Evolutionary conservation across 345 rosid species (phyloP).

Genomic region (Salix koriyanagi): DNA sequence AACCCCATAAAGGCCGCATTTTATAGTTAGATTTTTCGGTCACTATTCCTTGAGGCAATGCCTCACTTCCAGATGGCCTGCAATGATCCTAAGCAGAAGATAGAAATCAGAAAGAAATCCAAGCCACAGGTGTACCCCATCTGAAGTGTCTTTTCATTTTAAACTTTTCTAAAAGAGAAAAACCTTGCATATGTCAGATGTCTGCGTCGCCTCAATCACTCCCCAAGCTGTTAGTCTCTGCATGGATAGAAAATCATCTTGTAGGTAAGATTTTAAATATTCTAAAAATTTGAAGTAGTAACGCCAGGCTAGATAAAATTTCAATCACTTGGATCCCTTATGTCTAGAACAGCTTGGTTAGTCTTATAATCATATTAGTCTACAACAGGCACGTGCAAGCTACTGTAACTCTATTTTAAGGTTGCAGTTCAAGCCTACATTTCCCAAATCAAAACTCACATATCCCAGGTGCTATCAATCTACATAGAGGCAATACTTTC

Average conservation of each 20-base stretch:
- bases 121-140: background rate
- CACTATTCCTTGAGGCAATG: constrained; percentile 67
- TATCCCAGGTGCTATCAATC: background rate
- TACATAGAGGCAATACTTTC: background rate
- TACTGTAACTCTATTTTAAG: background rate
- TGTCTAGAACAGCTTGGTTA: background rate
- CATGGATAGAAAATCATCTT: constrained; percentile 12
- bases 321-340: background rate
- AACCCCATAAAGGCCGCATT: constrained; percentile 55
- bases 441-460: background rate
- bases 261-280: background rate
- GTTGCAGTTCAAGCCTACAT: background rate
- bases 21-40: constrained; percentile 53
- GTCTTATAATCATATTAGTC: background rate
- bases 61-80: constrained; percentile 52
- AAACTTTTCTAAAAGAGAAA: constrained; percentile 8
- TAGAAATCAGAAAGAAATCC: constrained; percentile 5
- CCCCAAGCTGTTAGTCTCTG: constrained; percentile 60
- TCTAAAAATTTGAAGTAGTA: background rate
- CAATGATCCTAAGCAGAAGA: constrained; percentile 36
- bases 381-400: background rate
- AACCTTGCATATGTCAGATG: constrained; percentile 57
- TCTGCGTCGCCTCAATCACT: constrained; percentile 27
- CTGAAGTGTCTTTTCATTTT: background rate
- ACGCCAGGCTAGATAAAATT: background rate